A percentile compares a stretch with the other conserved stretches of the same genome.
These are phyloP conservation scores for Zygosaccharomyces pseudorouxii DNA, from an alignment of 805 yeast species.

Conservation along the genomic window DNA sequence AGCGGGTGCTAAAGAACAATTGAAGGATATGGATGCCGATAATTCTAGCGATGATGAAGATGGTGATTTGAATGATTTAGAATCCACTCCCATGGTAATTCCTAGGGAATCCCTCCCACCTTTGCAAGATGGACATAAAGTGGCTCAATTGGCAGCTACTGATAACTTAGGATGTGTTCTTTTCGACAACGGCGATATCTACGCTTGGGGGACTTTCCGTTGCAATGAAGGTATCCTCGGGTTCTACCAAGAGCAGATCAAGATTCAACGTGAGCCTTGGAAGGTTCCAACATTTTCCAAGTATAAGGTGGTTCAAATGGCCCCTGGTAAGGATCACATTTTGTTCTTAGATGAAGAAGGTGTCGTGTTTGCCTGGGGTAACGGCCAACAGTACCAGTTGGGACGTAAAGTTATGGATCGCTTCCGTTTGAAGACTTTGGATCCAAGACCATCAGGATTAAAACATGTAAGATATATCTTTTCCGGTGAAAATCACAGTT, in stretches of 20 bases:
- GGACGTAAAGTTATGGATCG: constrained; percentile 83
- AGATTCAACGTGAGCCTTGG: constrained; percentile 63
- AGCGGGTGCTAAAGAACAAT: constrained; percentile 54
- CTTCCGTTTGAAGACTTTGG: constrained; percentile 65
- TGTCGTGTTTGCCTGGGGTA: constrained; percentile 93
- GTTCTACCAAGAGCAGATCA: constrained; percentile 55
- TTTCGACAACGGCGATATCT: constrained; percentile 78
- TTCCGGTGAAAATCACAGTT: constrained; percentile 93
- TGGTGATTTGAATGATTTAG: constrained; percentile 82
- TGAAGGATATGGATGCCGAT: constrained; percentile 63
- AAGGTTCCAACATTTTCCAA: constrained; percentile 47
- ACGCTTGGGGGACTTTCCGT: constrained; percentile 97
- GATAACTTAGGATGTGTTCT: constrained; percentile 85
- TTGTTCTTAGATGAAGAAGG: constrained; percentile 81
- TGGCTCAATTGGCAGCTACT: constrained; percentile 84
- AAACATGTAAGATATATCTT: constrained; percentile 75
- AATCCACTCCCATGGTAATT: constrained; percentile 82
- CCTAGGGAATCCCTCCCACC: constrained; percentile 59
- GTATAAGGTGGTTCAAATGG: constrained; percentile 71
- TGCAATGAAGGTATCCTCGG: constrained; percentile 90
- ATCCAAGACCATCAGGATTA: constrained; percentile 80
- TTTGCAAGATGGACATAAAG: constrained; percentile 40
- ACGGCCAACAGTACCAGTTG: constrained; percentile 87
- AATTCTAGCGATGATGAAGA: constrained; percentile 61
- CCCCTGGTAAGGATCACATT: constrained; percentile 90